Evolutionary conservation across 2,329 filamentous ascomycete species (phyloP).

Genomic region (Hymenoscyphus infarciens): DNA sequence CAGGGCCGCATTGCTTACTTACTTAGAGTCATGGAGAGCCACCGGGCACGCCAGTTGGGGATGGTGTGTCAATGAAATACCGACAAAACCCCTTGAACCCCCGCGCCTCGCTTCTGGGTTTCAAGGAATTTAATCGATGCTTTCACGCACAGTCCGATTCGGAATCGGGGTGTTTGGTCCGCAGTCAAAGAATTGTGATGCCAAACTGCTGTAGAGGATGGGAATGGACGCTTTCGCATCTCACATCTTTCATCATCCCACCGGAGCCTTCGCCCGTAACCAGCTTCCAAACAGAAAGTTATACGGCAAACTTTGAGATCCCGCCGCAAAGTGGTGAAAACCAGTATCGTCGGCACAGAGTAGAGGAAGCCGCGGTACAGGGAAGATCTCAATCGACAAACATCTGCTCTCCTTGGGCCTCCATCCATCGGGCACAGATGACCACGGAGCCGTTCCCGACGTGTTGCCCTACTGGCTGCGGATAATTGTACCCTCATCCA

Average conservation of each 20-base stretch:
- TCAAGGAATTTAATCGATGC: not conserved
- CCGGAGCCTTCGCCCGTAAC: not conserved
- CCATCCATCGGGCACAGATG: not conserved
- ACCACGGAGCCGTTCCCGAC: not conserved
- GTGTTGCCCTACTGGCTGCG: not conserved
- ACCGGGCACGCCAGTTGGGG: conserved; percentile 1
- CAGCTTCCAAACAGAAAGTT: not conserved
- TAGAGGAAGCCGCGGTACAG: not conserved
- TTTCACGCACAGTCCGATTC: not conserved
- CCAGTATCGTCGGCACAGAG: not conserved
- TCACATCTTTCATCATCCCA: not conserved
- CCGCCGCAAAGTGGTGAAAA: not conserved
- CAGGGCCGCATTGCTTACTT: conserved; percentile 4
- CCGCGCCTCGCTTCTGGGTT: not conserved
- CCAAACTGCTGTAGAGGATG: not conserved
- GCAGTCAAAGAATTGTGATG: not conserved
- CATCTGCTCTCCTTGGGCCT: not conserved
- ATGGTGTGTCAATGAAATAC: not conserved
- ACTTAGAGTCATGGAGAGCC: conserved; percentile 4
- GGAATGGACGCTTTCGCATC: not conserved
- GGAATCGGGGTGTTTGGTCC: not conserved
- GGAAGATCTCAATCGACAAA: not conserved
- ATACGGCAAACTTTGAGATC: not conserved
- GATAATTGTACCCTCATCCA: not conserved
- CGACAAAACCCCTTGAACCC: not conserved